Evolutionary conservation across 1,284 basidiomycete genomes (phyloP).

Genomic region (Blastosporella zonata): DNA sequence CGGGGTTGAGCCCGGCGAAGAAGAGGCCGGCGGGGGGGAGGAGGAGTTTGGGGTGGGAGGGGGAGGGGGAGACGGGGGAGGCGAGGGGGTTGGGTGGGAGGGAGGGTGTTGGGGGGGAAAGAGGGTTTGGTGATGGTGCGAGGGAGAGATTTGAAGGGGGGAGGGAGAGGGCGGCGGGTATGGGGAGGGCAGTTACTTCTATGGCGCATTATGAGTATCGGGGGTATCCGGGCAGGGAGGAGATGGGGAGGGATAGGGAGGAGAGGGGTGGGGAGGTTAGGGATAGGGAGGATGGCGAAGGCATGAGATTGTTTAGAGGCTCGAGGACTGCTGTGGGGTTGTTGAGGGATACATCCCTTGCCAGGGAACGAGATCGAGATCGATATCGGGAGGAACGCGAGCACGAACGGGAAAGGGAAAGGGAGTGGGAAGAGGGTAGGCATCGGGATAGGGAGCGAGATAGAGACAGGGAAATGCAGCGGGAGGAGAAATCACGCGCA

Average conservation of each 20-base stretch:
- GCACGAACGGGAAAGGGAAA: neutral
- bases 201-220: conserved; percentile 25
- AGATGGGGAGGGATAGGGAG: conserved; percentile 15
- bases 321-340: conserved; percentile 16
- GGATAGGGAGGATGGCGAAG: conserved; percentile 20
- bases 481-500: neutral
- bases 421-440: no score
- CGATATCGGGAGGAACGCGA: neutral
- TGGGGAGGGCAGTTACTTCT: conserved; percentile 23
- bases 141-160: conserved; percentile 11
- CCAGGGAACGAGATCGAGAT: neutral
- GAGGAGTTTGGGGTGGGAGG: conserved; percentile 13
- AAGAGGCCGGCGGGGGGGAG: conserved; percentile 19
- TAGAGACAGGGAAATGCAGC: neutral
- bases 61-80: conserved; percentile 5
- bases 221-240: conserved; percentile 20
- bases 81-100: conserved; percentile 13
- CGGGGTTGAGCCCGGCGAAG: conserved; percentile 48
- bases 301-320: conserved; percentile 4
- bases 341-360: conserved; percentile 1
- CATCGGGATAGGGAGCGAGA: neutral
- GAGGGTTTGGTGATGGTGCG: conserved; percentile 14
- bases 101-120: neutral
- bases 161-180: conserved; percentile 3
- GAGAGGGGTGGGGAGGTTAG: conserved; percentile 26